Conservation (phyloP, 2,329 filamentous ascomycete genomes). For the Colletotrichum tropicicola region DNA sequence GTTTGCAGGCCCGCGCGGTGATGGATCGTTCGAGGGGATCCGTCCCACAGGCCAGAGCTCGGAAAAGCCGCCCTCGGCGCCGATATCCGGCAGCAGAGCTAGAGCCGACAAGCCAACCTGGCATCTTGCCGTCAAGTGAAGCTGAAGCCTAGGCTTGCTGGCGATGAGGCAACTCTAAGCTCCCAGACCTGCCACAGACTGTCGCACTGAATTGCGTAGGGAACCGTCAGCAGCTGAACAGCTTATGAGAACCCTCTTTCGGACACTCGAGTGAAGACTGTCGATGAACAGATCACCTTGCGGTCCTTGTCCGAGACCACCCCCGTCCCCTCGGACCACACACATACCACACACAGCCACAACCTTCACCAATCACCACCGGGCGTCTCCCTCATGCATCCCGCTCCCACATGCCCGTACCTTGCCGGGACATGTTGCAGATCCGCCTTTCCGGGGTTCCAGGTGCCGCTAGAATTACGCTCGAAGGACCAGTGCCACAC, state of each 20-base stretch:
- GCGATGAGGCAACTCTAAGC: neutral
- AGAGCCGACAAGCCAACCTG: neutral
- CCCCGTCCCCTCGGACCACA: constrained; percentile 9
- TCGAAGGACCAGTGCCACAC: neutral
- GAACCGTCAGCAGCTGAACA: neutral
- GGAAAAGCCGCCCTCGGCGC: constrained; percentile 1
- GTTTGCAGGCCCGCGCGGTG: no score
- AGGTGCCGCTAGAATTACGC: constrained; percentile 19
- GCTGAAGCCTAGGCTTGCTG: neutral
- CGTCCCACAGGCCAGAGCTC: neutral
- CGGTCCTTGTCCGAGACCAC: neutral
- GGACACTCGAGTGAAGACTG: neutral
- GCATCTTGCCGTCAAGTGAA: neutral
- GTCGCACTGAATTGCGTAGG: neutral
- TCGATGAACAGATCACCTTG: neutral
- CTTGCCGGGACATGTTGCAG: constrained; percentile 26
- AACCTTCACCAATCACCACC: constrained; percentile 11
- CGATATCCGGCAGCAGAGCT: neutral
- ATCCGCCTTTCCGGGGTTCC: constrained; percentile 27
- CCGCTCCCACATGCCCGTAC: constrained; percentile 18
- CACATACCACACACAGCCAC: constrained; percentile 8
- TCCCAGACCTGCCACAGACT: neutral
- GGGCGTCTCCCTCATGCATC: neutral
- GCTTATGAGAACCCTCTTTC: no score
- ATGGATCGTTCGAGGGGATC: neutral